These are phyloP conservation scores for Ceratocystis cacaofunesta DNA, from an alignment of 2,329 filamentous ascomycete genomes.

Conservation along the genomic window DNA sequence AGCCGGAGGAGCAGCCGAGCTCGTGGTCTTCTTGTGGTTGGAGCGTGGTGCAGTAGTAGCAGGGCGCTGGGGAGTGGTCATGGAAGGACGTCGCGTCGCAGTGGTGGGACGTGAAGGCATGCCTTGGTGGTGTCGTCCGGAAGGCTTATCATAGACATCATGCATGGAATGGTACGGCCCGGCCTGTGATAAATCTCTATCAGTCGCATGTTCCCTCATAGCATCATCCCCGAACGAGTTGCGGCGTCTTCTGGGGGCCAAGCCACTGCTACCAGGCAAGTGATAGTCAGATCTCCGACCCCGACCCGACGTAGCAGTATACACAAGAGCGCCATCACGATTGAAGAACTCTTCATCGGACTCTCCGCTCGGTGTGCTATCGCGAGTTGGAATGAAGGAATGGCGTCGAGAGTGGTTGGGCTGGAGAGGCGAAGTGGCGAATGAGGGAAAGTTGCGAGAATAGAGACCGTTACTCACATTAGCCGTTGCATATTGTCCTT, in stretches of 20 bases:
- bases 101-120: conserved; percentile 26
- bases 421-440: conserved; percentile 29
- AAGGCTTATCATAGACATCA: conserved; percentile 11
- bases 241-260: conserved; percentile 9
- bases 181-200: conserved; percentile 17
- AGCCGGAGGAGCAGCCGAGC: conserved; percentile 16
- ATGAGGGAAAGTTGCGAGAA: conserved; percentile 33
- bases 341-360: conserved; percentile 40
- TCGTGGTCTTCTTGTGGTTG: conserved; percentile 26
- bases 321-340: conserved; percentile 12
- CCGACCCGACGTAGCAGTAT: conserved; percentile 11
- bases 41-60: conserved; percentile 37
- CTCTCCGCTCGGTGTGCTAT: conserved; percentile 44
- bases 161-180: conserved; percentile 14
- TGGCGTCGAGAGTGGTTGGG: conserved; percentile 37
- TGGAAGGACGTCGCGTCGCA: conserved; percentile 34
- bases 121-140: neutral
- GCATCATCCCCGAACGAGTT: conserved; percentile 15
- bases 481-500: conserved; percentile 48
- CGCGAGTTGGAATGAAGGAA: conserved; percentile 44
- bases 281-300: conserved; percentile 10
- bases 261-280: conserved; percentile 2
- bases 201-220: conserved; percentile 15
- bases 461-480: conserved; percentile 45
- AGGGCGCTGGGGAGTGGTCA: conserved; percentile 36